Conservation (phyloP, 2,329 filamentous ascomycete genomes). For the Penicillium griseofulvum region DNA sequence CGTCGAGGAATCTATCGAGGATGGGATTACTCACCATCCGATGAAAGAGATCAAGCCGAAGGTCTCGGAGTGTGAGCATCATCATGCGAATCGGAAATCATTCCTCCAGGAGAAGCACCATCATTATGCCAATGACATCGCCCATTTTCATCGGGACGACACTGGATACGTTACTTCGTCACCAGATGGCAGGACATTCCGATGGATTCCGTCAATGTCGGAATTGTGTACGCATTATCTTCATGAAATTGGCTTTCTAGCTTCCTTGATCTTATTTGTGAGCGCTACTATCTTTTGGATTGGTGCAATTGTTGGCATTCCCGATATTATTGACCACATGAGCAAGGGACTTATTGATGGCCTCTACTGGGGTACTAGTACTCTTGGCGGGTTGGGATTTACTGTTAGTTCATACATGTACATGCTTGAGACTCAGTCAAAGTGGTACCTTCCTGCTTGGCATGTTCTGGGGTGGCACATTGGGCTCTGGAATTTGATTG, state of each 20-base stretch:
- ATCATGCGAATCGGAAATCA: conserved; percentile 42
- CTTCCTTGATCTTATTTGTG: conserved; percentile 55
- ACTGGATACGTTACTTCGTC: conserved; percentile 13
- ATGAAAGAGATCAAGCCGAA: conserved; percentile 16
- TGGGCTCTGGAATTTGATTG: conserved; percentile 64
- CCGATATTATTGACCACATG: conserved; percentile 54
- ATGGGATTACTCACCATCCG: conserved; percentile 1
- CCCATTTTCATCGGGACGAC: background rate
- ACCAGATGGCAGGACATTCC: conserved; percentile 44
- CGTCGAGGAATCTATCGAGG: conserved; percentile 34
- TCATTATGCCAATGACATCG: conserved; percentile 1
- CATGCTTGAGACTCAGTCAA: conserved; percentile 64
- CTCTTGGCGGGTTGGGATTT: conserved; percentile 62
- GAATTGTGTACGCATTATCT: conserved; percentile 61
- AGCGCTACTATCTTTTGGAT: conserved; percentile 66
- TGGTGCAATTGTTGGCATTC: conserved; percentile 59
- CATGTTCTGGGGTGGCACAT: conserved; percentile 65
- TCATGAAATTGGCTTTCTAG: conserved; percentile 62
- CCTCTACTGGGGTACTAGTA: conserved; percentile 58
- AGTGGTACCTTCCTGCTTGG: conserved; percentile 61
- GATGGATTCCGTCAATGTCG: conserved; percentile 58
- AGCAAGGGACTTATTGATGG: conserved; percentile 51
- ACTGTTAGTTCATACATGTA: conserved; percentile 59
- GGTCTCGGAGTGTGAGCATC: conserved; percentile 38
- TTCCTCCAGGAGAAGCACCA: background rate